These are phyloP conservation scores for Potentilla sterilis DNA, from an alignment of 306 rosid species.

Conservation along the genomic window DNA sequence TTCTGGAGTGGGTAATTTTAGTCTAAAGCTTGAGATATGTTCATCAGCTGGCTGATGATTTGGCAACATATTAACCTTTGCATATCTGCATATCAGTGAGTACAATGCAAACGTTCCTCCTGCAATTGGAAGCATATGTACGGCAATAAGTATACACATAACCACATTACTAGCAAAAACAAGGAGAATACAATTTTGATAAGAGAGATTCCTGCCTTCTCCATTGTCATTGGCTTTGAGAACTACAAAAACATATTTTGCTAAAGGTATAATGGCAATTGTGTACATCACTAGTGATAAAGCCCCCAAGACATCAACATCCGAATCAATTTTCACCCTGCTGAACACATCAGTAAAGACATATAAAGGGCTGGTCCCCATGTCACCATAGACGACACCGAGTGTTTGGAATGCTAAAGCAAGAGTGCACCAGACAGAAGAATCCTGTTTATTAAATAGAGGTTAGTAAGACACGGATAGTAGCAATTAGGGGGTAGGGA, in stretches of 20 bases:
- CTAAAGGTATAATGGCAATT: constrained; percentile 81
- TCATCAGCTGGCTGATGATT: constrained; percentile 94
- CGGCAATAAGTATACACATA: neutral
- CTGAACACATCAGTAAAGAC: constrained; percentile 91
- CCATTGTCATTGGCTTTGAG: constrained; percentile 98
- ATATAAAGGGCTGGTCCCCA: constrained; percentile 96
- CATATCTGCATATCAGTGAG: constrained; percentile 94
- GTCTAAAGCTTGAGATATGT: constrained; percentile 81
- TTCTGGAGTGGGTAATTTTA: constrained; percentile 88
- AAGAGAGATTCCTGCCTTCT: constrained; percentile 55
- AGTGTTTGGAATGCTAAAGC: constrained; percentile 86
- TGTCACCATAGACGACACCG: constrained; percentile 93
- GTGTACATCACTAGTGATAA: constrained; percentile 90
- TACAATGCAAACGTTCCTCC: constrained; percentile 99
- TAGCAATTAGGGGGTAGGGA: neutral
- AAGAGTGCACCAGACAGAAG: constrained; percentile 60
- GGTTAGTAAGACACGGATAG: constrained; percentile 17
- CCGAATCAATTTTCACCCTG: constrained; percentile 66
- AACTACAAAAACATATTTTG: constrained; percentile 86
- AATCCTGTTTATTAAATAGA: constrained; percentile 52
- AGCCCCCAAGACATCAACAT: constrained; percentile 88
- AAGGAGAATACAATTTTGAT: constrained; percentile 14
- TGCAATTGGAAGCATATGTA: constrained; percentile 39
- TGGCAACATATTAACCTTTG: constrained; percentile 77
- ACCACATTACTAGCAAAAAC: constrained; percentile 18